Evolutionary conservation across 208 protist genomes (phyloP).

Genomic region (Leishmania tarentolae): DNA sequence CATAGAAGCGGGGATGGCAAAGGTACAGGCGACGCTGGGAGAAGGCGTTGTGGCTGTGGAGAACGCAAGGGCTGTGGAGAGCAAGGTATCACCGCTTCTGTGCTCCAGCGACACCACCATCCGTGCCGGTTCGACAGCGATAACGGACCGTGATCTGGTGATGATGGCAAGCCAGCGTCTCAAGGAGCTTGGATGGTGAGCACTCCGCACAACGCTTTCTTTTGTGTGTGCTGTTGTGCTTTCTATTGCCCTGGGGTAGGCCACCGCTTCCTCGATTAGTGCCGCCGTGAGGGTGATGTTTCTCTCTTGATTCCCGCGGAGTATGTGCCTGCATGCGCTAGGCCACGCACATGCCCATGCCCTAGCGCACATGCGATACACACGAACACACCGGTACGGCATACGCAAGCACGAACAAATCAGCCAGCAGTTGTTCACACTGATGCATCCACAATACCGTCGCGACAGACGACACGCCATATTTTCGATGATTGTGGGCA

Average conservation of each 20-base stretch:
- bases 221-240: background rate
- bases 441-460: background rate
- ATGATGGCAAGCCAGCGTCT: slow-evolving; percentile 30
- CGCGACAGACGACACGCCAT: background rate
- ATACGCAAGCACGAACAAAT: background rate
- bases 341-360: background rate
- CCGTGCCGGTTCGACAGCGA: background rate
- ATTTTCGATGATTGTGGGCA: background rate
- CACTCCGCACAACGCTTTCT: background rate
- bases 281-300: background rate
- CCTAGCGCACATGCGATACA: background rate
- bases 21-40: slow-evolving; percentile 43
- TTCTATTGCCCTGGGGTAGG: background rate
- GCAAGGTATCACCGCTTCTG: background rate
- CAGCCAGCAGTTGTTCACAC: background rate
- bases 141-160: slow-evolving; percentile 30
- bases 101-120: background rate
- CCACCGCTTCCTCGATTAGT: background rate
- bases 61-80: background rate
- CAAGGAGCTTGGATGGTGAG: slow-evolving; percentile 41
- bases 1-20: slow-evolving; percentile 63
- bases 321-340: background rate
- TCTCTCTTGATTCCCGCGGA: background rate
- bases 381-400: background rate
- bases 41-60: background rate